Percentiles rank a stretch among this genome's conserved stretches.
Conservation (phyloP, 1,139 yeast genomes). For the Candida pseudoviswanathii region DNA sequence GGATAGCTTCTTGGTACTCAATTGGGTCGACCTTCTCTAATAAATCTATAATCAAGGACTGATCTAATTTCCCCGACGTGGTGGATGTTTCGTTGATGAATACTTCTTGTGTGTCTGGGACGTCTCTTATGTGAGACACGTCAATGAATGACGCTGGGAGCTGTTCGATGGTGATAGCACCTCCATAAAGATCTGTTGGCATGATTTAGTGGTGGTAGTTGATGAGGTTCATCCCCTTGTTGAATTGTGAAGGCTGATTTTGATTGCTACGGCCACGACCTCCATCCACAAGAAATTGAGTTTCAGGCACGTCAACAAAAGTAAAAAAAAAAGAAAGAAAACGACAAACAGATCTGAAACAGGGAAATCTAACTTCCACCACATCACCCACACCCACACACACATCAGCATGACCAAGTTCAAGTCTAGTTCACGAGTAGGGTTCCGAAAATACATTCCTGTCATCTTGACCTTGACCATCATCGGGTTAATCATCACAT, state of each 20-base stretch:
- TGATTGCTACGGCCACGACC: neutral
- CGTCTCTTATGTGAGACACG: constrained; percentile 71
- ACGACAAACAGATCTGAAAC: neutral
- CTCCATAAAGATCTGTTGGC: constrained; percentile 57
- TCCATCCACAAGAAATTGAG: no score
- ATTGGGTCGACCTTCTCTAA: constrained; percentile 55
- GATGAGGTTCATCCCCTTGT: no score
- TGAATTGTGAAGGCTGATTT: neutral
- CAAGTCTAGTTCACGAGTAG: neutral
- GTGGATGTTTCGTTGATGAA: constrained; percentile 48
- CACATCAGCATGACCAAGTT: constrained; percentile 3
- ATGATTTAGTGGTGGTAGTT: neutral
- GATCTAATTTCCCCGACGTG: constrained; percentile 39
- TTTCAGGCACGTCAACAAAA: constrained; percentile 1
- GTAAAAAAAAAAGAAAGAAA: neutral
- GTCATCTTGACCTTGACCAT: constrained; percentile 6
- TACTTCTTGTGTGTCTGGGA: constrained; percentile 91
- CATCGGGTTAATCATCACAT: constrained; percentile 1
- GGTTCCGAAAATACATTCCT: constrained; percentile 3
- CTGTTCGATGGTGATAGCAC: constrained; percentile 61
- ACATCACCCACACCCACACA: neutral
- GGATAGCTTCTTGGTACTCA: constrained; percentile 37
- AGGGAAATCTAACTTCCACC: constrained; percentile 1
- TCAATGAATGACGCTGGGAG: constrained; percentile 48
- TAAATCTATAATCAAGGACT: constrained; percentile 71